Evolutionary conservation across 2,329 filamentous ascomycete species (phyloP).

Genomic region (Alternaria metachromatica): DNA sequence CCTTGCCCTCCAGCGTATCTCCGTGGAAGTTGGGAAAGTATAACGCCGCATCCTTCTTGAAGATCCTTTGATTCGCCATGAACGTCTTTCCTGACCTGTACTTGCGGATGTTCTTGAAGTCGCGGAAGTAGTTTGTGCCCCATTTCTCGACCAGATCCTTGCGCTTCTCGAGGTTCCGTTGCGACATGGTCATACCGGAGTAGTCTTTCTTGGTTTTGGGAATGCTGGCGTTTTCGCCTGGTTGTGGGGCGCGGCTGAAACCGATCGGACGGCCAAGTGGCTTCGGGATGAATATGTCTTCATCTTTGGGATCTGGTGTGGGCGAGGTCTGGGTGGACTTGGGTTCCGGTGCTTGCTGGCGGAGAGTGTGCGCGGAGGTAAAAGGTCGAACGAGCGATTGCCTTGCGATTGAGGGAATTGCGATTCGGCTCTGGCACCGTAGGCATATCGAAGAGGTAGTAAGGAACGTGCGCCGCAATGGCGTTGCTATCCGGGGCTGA

Average conservation of each 20-base stretch:
- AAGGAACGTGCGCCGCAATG: constrained; percentile 21
- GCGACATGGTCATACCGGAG: constrained; percentile 38
- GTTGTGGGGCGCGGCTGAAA: constrained; percentile 72
- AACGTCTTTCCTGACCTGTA: constrained; percentile 90
- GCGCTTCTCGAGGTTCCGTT: constrained; percentile 72
- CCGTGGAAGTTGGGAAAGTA: constrained; percentile 95
- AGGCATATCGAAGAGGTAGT: constrained; percentile 22
- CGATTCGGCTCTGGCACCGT: constrained; percentile 20
- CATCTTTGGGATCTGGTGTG: constrained; percentile 25
- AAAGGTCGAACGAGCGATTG: constrained; percentile 27
- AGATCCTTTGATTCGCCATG: constrained; percentile 81
- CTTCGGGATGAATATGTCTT: constrained; percentile 57
- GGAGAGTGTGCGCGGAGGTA: constrained; percentile 31
- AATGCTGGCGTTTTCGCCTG: constrained; percentile 82
- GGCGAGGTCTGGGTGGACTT: constrained; percentile 12
- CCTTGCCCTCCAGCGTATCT: constrained; percentile 67
- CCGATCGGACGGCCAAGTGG: constrained; percentile 78
- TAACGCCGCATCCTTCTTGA: constrained; percentile 79
- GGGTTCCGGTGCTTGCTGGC: constrained; percentile 20
- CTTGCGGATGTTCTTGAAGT: constrained; percentile 82
- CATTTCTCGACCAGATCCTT: constrained; percentile 78
- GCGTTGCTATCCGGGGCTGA: constrained; percentile 38
- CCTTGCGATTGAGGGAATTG: constrained; percentile 15
- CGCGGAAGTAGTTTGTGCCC: constrained; percentile 89
- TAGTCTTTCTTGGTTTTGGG: constrained; percentile 57